Conservation (phyloP, 176 grass and related monocot genomes). For the Guadua angustifolia region DNA sequence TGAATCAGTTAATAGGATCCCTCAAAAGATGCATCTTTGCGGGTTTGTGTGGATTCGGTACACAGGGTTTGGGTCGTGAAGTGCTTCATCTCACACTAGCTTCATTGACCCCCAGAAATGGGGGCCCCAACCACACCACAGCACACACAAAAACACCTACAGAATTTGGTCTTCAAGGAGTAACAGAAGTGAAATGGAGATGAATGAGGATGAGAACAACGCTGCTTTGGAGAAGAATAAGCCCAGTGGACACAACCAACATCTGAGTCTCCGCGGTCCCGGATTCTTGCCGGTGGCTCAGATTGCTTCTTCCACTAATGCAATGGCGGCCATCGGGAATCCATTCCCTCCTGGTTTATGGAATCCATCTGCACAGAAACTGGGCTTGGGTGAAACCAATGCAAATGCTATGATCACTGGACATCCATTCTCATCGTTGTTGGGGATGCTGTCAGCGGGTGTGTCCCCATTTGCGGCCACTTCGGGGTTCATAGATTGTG, state of each 20-base stretch:
- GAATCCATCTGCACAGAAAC: constrained; percentile 41
- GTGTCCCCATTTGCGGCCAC: constrained; percentile 37
- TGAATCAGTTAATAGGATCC: background rate
- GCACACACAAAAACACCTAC: too few species aligned
- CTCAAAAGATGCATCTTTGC: background rate
- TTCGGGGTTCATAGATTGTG: constrained; percentile 58
- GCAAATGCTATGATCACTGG: background rate
- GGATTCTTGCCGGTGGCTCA: constrained; percentile 37
- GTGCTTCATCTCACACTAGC: constrained; percentile 11
- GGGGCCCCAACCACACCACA: too few species aligned
- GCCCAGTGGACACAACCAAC: constrained; percentile 26
- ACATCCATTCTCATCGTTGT: constrained; percentile 26
- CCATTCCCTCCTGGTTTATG: constrained; percentile 49
- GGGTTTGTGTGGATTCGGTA: constrained; percentile 29
- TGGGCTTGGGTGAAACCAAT: constrained; percentile 37
- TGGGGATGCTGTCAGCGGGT: constrained; percentile 24
- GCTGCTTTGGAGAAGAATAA: constrained; percentile 46
- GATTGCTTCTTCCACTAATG: constrained; percentile 10
- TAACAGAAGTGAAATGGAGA: constrained; percentile 46
- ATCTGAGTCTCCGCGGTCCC: constrained; percentile 35
- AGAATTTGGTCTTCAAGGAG: constrained; percentile 17
- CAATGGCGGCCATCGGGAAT: constrained; percentile 31
- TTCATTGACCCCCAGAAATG: too few species aligned
- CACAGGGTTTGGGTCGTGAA: constrained; percentile 9
- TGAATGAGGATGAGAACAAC: constrained; percentile 44